phyloP scores from a whole-genome alignment of 345 rosid genomes.

The Citrus cavaleriei region DNA sequence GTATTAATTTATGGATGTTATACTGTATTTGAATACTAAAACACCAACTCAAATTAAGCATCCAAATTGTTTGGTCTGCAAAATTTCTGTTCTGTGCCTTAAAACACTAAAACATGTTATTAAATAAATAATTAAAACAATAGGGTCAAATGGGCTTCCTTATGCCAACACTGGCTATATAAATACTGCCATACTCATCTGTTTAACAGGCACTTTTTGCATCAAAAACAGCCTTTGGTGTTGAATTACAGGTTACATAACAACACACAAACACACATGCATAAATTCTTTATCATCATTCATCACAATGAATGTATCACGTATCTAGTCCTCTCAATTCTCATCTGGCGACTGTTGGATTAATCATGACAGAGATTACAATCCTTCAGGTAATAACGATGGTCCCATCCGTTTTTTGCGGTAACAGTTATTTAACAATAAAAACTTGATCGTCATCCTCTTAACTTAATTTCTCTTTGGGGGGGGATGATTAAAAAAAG shows the following conservation, averaged over 20 bases:
- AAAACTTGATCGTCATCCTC: conserved; percentile 1
- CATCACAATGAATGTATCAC: neutral
- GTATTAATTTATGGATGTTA: too few relatives aligned
- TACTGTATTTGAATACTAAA: neutral
- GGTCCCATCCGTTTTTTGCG: conserved; percentile 26
- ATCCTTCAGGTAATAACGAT: conserved; percentile 26
- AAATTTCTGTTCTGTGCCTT: neutral
- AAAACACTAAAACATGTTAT: neutral
- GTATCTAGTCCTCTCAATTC: neutral
- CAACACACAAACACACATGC: neutral
- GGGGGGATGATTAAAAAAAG: neutral
- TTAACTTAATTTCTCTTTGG: neutral
- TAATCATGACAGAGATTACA: conserved; percentile 33
- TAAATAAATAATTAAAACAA: neutral
- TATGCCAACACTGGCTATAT: neutral
- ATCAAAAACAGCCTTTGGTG: neutral
- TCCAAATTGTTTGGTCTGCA: neutral
- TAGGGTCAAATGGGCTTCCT: neutral
- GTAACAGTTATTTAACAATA: conserved; percentile 3
- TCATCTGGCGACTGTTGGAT: conserved; percentile 17
- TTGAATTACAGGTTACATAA: neutral
- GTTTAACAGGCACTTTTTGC: neutral
- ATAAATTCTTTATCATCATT: neutral
- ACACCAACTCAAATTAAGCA: neutral
- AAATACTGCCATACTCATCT: neutral